phyloP scores from a whole-genome alignment of 192 early-diverging fungal species.

The Coemansia sp. region DNA sequence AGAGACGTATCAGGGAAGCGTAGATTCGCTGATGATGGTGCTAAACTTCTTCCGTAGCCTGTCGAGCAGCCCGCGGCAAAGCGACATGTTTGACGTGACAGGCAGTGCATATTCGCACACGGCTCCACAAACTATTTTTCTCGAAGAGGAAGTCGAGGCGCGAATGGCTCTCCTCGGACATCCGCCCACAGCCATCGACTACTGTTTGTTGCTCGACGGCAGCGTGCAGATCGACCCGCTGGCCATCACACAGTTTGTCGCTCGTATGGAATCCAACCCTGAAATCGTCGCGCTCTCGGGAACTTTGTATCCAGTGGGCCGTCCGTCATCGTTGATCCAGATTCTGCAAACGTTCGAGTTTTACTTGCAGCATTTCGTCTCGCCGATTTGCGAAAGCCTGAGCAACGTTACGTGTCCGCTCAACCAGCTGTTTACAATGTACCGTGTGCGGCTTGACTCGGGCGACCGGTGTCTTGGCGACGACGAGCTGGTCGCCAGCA shows the following conservation, averaged over 20 bases:
- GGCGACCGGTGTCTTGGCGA: conserved; percentile 43
- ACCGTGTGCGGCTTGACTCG: conserved; percentile 39
- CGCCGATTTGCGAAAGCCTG: conserved; percentile 51
- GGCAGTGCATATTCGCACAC: not conserved
- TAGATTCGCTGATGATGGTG: conserved; percentile 54
- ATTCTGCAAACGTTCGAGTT: conserved; percentile 40
- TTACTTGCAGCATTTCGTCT: conserved; percentile 49
- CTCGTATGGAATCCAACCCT: conserved; percentile 38
- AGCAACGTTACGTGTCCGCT: conserved; percentile 31
- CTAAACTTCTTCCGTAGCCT: conserved; percentile 49
- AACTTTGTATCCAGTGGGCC: conserved; percentile 42
- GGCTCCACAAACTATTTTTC: conserved; percentile 32
- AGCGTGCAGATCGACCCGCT: conserved; percentile 44
- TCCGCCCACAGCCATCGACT: conserved; percentile 20
- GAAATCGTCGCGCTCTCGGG: conserved; percentile 37
- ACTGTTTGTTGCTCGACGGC: conserved; percentile 39
- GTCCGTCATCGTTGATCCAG: conserved; percentile 35
- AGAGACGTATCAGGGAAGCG: conserved; percentile 43
- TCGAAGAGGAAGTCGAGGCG: conserved; percentile 51
- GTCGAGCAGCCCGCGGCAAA: conserved; percentile 11
- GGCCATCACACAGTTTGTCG: conserved; percentile 51
- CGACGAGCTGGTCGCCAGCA: conserved; percentile 38
- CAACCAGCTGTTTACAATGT: conserved; percentile 52
- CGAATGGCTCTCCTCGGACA: conserved; percentile 37
- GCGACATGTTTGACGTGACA: not conserved